Percentiles rank a stretch among this genome's conserved stretches.
Conservation (phyloP, 441 rosid genomes). For the Euphorbia corollata region DNA sequence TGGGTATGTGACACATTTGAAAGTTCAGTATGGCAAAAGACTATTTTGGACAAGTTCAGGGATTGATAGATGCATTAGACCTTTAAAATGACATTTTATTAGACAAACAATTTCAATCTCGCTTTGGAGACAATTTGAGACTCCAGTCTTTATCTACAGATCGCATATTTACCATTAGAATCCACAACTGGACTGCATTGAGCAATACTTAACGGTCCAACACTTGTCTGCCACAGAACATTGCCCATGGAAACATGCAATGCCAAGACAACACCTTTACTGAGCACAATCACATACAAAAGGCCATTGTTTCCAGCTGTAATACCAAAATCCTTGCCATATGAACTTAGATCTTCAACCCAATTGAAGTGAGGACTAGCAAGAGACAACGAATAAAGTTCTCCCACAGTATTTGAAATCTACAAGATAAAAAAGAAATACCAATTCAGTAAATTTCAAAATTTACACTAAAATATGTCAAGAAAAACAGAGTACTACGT, state of each 20-base stretch:
- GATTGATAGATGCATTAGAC: too few relatives aligned
- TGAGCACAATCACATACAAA: conserved; percentile 51
- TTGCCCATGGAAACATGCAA: conserved; percentile 61
- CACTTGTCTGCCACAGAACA: conserved; percentile 51
- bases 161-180: conserved; percentile 46
- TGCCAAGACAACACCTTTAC: conserved; percentile 47
- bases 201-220: conserved; percentile 55
- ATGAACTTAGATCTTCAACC: conserved; percentile 65
- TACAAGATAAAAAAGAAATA: conserved; percentile 22
- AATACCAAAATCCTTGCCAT: conserved; percentile 43
- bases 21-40: too few relatives aligned
- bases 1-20: too few relatives aligned
- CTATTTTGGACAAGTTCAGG: too few relatives aligned
- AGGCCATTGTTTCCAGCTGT: conserved; percentile 74
- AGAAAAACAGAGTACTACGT: not conserved
- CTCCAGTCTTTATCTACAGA: not conserved
- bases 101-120: not conserved
- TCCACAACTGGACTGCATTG: conserved; percentile 48
- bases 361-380: conserved; percentile 53
- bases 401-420: conserved; percentile 68
- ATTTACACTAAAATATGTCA: not conserved
- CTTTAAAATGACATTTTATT: not conserved
- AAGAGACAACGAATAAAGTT: conserved; percentile 69
- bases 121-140: not conserved
- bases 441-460: not conserved